Base-by-base conservation (phyloP, 2,329 filamentous ascomycete genomes). In the Curvularia sp. region DNA sequence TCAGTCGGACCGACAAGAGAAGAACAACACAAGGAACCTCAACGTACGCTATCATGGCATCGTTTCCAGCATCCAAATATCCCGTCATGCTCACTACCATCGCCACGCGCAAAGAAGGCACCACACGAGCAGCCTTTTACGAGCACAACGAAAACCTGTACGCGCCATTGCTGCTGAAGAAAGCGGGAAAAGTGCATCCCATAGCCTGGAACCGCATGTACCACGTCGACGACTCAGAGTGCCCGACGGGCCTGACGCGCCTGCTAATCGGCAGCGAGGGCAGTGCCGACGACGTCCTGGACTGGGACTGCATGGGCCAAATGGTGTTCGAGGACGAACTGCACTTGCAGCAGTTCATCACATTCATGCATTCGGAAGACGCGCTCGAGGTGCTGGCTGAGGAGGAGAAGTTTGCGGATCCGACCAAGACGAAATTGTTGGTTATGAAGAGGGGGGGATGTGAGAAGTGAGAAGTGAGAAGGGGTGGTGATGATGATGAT, bases 301-400 rank as follows among this genome's bases (percentile, higher is more conserved):
- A 65, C n/a, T 67, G 63, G 63, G 64, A 67, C 28, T 65, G 63
- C 19, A 64, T 62, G 19, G 58, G 64, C 21, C 59, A 60, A 12
- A 67, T 67, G 64, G 55, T 60, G 10, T 67, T 67, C 30, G 59
- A 34, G 12, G 64, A 67, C n/a, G 63, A 67, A 27, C 32, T 67
- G 45, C 64, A 67, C 27, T 61, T 43, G 43, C 64, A 67, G 53
- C 64, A 65, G n/a, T 67, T 67, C 27, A 61, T 67, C 23, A 57
- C 64, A 0, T 64, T 67, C 39, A 64, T 67, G 55, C 51, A 67
- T n/a, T 60, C 55, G 15, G 60, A 67, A 5, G 43, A n/a, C 8
- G 63, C 56, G n/a, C 30, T 53, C 3, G 46, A 53, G 2, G 38
- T 64, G 1, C 13, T 65, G 15, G 63, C 61, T 13, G 64, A 67